A percentile compares a stretch with the other conserved stretches of the same genome.
Evolutionary conservation across 768 basidiomycete genomes (phyloP).

Genomic region (Tricholoma bakamatsutake): DNA sequence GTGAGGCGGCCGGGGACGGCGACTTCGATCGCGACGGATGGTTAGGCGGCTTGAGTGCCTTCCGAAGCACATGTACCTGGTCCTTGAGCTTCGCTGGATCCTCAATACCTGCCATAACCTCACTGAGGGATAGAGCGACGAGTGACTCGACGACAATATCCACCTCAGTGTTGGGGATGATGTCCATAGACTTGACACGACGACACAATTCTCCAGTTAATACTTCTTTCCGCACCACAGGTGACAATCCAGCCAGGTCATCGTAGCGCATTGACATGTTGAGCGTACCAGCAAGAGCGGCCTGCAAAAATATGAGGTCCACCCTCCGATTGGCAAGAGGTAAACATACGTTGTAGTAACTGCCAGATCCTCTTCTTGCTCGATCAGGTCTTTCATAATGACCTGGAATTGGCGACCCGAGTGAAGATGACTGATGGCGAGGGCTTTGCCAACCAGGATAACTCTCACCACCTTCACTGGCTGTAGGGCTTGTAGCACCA

Average conservation of each 20-base stretch:
- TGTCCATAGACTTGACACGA: conserved; percentile 54
- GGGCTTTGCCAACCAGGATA: conserved; percentile 73
- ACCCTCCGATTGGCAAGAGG: conserved; percentile 1
- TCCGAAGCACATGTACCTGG: conserved; percentile 45
- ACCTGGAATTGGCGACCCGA: conserved; percentile 52
- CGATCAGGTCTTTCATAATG: conserved; percentile 57
- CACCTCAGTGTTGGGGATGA: conserved; percentile 50
- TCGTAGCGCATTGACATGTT: conserved; percentile 86
- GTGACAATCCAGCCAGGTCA: conserved; percentile 73
- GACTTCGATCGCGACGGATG: conserved; percentile 43
- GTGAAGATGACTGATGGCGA: conserved; percentile 43
- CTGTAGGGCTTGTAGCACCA: conserved; percentile 81
- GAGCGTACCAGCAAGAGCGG: conserved; percentile 73
- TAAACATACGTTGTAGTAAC: conserved; percentile 70
- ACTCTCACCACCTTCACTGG: conserved; percentile 76
- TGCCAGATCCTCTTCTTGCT: conserved; percentile 74
- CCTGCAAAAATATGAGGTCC: conserved; percentile 34
- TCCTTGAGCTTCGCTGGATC: conserved; percentile 60
- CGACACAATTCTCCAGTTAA: conserved; percentile 78
- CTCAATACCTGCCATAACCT: conserved; percentile 73
- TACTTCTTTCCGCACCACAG: conserved; percentile 83
- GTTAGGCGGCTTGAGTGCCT: conserved; percentile 27
- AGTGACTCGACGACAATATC: conserved; percentile 68
- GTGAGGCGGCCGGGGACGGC: conserved; percentile 50
- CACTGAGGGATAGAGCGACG: conserved; percentile 63